Percentiles rank a stretch among this genome's conserved stretches.
Evolutionary conservation across 2,329 filamentous ascomycete genomes (phyloP).

Genomic region (Colletotrichum tanaceti): DNA sequence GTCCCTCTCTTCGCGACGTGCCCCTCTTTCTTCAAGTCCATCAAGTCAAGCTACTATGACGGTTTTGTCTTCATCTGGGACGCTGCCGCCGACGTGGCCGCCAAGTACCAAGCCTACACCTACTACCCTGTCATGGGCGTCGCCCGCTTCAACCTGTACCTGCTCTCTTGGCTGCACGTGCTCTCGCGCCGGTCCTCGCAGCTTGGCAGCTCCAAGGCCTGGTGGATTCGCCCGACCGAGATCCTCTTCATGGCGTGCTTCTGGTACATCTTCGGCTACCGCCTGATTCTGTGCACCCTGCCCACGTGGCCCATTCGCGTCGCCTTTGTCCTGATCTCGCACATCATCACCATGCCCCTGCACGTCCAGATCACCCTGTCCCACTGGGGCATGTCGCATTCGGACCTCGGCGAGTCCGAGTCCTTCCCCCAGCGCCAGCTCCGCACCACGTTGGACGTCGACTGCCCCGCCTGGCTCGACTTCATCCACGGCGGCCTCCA

Average conservation of each 20-base stretch:
- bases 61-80: slow-evolving; percentile 72
- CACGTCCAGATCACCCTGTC: slow-evolving; percentile 79
- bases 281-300: slow-evolving; percentile 69
- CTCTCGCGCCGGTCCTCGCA: slow-evolving; percentile 65
- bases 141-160: slow-evolving; percentile 79
- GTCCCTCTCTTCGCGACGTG: slow-evolving; percentile 76
- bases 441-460: slow-evolving; percentile 79
- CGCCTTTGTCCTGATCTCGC: slow-evolving; percentile 71
- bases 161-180: slow-evolving; percentile 74
- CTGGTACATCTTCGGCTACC: slow-evolving; percentile 76
- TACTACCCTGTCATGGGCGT: slow-evolving; percentile 77
- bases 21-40: slow-evolving; percentile 71
- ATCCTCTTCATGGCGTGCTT: slow-evolving; percentile 71
- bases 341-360: slow-evolving; percentile 74
- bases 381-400: slow-evolving; percentile 78
- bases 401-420: slow-evolving; percentile 72
- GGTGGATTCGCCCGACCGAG: slow-evolving; percentile 76
- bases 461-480: slow-evolving; percentile 78
- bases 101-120: slow-evolving; percentile 72
- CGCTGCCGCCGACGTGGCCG: slow-evolving; percentile 66
- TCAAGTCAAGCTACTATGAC: slow-evolving; percentile 75
- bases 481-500: slow-evolving; percentile 79
- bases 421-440: slow-evolving; percentile 77
- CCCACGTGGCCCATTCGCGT: slow-evolving; percentile 69
- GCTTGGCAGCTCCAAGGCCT: slow-evolving; percentile 67